A percentile compares a stretch with the other conserved stretches of the same genome.
Conservation (phyloP, 2,329 filamentous ascomycete genomes). For the Sarocladiaceae sp. region DNA sequence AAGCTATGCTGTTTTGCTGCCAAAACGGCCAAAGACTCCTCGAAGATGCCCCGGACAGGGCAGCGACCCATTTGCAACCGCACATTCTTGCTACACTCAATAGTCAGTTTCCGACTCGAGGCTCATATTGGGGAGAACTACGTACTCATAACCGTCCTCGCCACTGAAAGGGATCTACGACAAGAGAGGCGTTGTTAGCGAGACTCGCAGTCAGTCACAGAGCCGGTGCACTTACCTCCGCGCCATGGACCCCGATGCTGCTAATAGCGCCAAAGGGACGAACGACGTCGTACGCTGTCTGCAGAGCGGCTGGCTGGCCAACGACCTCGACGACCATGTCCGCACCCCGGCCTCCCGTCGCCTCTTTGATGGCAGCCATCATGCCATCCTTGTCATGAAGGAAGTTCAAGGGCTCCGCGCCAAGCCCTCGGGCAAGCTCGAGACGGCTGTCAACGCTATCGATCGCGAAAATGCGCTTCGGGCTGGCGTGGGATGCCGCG, state of each 20-base stretch:
- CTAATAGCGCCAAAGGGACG: constrained; percentile 68
- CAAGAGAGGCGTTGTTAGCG: constrained; percentile 20
- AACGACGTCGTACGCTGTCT: constrained; percentile 64
- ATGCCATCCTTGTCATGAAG: constrained; percentile 58
- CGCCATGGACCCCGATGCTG: constrained; percentile 71
- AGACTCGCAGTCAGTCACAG: neutral
- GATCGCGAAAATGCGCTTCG: constrained; percentile 70
- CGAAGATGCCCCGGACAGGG: constrained; percentile 65
- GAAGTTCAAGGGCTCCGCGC: constrained; percentile 81
- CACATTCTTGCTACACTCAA: constrained; percentile 57
- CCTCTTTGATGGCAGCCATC: constrained; percentile 62
- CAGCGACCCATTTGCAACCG: constrained; percentile 71
- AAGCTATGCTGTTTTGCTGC: constrained; percentile 61
- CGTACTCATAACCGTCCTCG: constrained; percentile 53
- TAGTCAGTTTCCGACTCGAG: no score
- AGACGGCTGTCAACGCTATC: constrained; percentile 72
- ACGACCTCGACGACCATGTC: constrained; percentile 81
- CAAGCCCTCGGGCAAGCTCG: constrained; percentile 63
- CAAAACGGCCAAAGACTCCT: constrained; percentile 57
- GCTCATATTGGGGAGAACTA: constrained; percentile 10
- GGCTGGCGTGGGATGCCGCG: constrained; percentile 67
- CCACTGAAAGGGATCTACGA: constrained; percentile 60
- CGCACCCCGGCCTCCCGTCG: constrained; percentile 74
- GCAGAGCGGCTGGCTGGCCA: constrained; percentile 61
- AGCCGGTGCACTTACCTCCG: constrained; percentile 44